Evolutionary conservation across 257 asterid genomes (phyloP).

Genomic region (Hygrophila difformis): DNA sequence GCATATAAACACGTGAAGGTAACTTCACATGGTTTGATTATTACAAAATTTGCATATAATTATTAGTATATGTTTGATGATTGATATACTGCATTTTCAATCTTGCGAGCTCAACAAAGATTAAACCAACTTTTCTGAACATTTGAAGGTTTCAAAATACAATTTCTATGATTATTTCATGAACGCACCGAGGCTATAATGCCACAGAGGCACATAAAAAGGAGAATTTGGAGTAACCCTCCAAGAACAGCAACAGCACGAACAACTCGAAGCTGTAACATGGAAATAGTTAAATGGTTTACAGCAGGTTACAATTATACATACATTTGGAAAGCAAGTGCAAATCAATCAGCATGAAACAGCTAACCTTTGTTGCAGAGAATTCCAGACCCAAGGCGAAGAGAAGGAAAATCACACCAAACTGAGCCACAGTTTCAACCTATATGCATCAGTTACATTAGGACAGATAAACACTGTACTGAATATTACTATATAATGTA

Average conservation of each 20-base stretch:
- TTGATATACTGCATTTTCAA: background rate
- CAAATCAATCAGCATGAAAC: background rate
- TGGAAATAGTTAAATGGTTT: background rate
- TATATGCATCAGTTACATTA: constrained; percentile 10
- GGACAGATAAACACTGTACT: background rate
- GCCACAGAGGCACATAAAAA: constrained; percentile 92
- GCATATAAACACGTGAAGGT: background rate
- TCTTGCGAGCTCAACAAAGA: background rate
- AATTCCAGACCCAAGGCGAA: constrained; percentile 98
- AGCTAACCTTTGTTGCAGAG: constrained; percentile 76
- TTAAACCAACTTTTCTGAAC: background rate
- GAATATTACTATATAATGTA: no score
- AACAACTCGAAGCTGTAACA: constrained; percentile 87
- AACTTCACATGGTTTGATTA: background rate
- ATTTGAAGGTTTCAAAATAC: no score
- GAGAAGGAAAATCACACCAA: constrained; percentile 97
- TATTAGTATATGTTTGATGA: no score
- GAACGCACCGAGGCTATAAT: constrained; percentile 75
- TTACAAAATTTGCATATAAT: no score
- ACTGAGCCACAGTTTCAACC: constrained; percentile 99
- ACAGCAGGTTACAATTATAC: background rate
- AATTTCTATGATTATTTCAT: background rate
- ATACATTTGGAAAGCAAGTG: background rate
- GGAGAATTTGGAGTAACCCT: constrained; percentile 85
- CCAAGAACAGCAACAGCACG: constrained; percentile 99